A percentile compares a stretch with the other conserved stretches of the same genome.
These are phyloP conservation scores for Canna indica DNA, from an alignment of 176 grass and related monocot genomes.

Conservation along the genomic window DNA sequence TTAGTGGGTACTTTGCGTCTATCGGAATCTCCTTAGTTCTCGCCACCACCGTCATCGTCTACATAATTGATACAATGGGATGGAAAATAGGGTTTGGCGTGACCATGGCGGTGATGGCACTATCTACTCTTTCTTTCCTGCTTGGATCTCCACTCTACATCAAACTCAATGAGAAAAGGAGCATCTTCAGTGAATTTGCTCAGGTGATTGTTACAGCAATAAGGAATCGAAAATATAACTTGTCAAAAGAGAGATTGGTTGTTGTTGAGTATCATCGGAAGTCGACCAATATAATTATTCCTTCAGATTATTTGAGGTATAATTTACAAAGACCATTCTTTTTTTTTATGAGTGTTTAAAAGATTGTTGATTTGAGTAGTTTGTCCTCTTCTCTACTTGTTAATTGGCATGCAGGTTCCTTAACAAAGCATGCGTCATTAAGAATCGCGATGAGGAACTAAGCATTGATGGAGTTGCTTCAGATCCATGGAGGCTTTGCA, in stretches of 20 bases:
- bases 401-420: background rate
- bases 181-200: constrained; percentile 26
- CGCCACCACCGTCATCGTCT: constrained; percentile 33
- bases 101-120: constrained; percentile 34
- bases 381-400: too few relatives aligned
- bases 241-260: constrained; percentile 12
- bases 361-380: too few relatives aligned
- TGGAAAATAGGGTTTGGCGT: constrained; percentile 52
- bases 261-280: background rate
- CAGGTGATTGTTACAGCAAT: constrained; percentile 15
- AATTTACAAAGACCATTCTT: too few relatives aligned
- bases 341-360: too few relatives aligned
- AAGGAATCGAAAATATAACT: constrained; percentile 22
- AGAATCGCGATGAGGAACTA: too few relatives aligned
- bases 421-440: background rate
- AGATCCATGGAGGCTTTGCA: background rate
- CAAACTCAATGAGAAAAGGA: constrained; percentile 26
- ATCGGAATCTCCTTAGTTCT: constrained; percentile 36
- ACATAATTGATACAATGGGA: constrained; percentile 42
- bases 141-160: constrained; percentile 42
- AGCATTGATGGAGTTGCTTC: too few relatives aligned
- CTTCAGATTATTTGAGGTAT: background rate
- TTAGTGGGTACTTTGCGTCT: constrained; percentile 56
- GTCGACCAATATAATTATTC: background rate
- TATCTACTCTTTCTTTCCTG: constrained; percentile 28